These are phyloP conservation scores for Annulohypoxylon moriforme DNA, from an alignment of 495 filamentous ascomycete genomes.

Conservation along the genomic window DNA sequence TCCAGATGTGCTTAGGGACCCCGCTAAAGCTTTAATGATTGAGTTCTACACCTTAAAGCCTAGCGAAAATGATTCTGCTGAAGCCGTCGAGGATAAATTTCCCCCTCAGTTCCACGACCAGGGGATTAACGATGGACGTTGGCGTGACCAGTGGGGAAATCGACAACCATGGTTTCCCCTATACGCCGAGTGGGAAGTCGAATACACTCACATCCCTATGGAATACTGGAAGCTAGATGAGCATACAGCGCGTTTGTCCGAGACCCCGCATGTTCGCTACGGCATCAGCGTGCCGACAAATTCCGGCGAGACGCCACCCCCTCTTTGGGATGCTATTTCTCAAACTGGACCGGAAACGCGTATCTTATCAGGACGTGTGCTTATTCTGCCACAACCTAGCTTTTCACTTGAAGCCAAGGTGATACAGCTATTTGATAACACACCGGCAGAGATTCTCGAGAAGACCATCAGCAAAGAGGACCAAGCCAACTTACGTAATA, in stretches of 20 bases:
- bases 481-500: constrained; percentile 3
- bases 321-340: background rate
- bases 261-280: constrained; percentile 33
- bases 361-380: constrained; percentile 51
- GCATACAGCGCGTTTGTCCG: constrained; percentile 3
- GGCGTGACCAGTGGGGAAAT: constrained; percentile 55
- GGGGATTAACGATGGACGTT: background rate
- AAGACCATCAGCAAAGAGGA: constrained; percentile 6
- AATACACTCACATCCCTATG: constrained; percentile 61
- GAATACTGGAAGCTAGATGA: constrained; percentile 49
- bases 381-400: constrained; percentile 59
- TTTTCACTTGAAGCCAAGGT: constrained; percentile 53
- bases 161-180: constrained; percentile 62
- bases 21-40: background rate
- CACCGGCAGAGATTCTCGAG: constrained; percentile 38
- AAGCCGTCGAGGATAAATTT: too few species aligned
- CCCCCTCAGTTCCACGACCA: constrained; percentile 33
- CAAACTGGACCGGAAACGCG: constrained; percentile 42
- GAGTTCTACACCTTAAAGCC: background rate
- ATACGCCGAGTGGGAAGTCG: constrained; percentile 65
- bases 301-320: background rate
- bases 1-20: background rate
- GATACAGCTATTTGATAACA: constrained; percentile 50
- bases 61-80: too few species aligned
- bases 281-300: constrained; percentile 18